A percentile compares a stretch with the other conserved stretches of the same genome.
Evolutionary conservation across 2,329 filamentous ascomycete genomes (phyloP).

Genomic region (Hirsutella thompsonii): DNA sequence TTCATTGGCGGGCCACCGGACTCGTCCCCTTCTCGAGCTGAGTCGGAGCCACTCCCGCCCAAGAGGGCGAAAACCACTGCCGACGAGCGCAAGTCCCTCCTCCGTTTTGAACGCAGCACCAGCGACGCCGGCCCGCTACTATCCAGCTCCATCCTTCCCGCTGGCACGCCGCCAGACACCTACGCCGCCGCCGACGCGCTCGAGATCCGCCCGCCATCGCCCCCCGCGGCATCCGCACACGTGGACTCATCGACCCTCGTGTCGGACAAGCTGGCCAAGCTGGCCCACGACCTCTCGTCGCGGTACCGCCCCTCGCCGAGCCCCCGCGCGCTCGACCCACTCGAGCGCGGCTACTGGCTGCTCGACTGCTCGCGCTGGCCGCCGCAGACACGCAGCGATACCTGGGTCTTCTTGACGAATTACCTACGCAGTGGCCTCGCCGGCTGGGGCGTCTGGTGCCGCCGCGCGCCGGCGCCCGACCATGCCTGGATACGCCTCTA

Average conservation of each 20-base stretch:
- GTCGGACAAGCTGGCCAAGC: slow-evolving; percentile 39
- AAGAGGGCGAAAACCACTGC: slow-evolving; percentile 11
- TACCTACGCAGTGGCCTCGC: slow-evolving; percentile 44
- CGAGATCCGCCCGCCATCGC: slow-evolving; percentile 41
- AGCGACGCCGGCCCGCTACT: slow-evolving; percentile 14
- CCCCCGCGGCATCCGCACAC: slow-evolving; percentile 31
- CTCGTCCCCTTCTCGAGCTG: slow-evolving; percentile 11
- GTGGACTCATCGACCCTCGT: slow-evolving; percentile 38
- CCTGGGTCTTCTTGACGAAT: slow-evolving; percentile 51
- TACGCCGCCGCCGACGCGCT: slow-evolving; percentile 19
- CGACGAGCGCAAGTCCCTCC: background rate
- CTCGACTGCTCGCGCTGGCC: slow-evolving; percentile 47
- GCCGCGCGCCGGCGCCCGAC: slow-evolving; percentile 22
- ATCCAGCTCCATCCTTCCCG: background rate
- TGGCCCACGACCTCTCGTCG: slow-evolving; percentile 34
- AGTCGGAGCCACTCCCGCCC: slow-evolving; percentile 16
- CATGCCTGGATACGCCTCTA: slow-evolving; percentile 48
- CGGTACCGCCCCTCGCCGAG: slow-evolving; percentile 35
- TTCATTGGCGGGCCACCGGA: slow-evolving; percentile 7
- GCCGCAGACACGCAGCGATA: slow-evolving; percentile 28
- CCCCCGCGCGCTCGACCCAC: slow-evolving; percentile 25
- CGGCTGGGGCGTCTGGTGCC: slow-evolving; percentile 56
- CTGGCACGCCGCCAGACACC: slow-evolving; percentile 6
- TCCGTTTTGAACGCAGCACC: slow-evolving; percentile 12
- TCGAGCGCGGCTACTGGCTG: slow-evolving; percentile 71